Base-by-base conservation (phyloP, 2,329 filamentous ascomycete species). In the Penicillium italicum region DNA sequence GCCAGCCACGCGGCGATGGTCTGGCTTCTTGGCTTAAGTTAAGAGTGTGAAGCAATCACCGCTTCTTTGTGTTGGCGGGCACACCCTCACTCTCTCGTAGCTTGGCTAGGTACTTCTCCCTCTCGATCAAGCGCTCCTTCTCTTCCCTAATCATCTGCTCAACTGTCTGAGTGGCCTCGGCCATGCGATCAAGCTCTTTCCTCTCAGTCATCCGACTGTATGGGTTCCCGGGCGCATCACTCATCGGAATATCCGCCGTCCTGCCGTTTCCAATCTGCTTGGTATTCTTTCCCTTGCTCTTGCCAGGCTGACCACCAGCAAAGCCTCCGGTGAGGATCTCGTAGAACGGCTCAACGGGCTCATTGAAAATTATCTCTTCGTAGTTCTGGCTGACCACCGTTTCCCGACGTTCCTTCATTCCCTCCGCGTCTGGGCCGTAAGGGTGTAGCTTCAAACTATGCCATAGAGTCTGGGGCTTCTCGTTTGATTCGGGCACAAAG, bases 331-430 rank as follows among this genome's bases (percentile, higher is more conserved):
- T 97, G 58, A 99, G 80, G 28, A 90, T 80, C 60, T 96, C 90
- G 75, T 90, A 97, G 69, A 99, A 93, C 43, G 89, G 85, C 73
- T 96, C 90, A 66, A 91, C 94, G 0, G 94, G 94, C 74, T 99
- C 94, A 76, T 96, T 97, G 81, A 99, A 99, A 47, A 97, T 83
- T 62, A 97, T 88, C 69, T 96, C 91, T 73, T 99, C 94, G 70
- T 97, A 91, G 56, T 85, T 87, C 82, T 94, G 93, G 48, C 86
- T 85, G 31, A 87, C 79, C 42, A 97, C 86, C 67, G 87, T 81
- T 62, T 81, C 79, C 62, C 76, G 76, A 77, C 84, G 76, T 76
- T 83, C 74, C 77, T 84, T 89, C 72, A 88, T 85, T 51, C 85
- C 87, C 67, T 95, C 90, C 64, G 86, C 89, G 55, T 91, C 82